Evolutionary conservation across 495 filamentous ascomycete genomes (phyloP).

Genomic region (Tetracladium setigerum): DNA sequence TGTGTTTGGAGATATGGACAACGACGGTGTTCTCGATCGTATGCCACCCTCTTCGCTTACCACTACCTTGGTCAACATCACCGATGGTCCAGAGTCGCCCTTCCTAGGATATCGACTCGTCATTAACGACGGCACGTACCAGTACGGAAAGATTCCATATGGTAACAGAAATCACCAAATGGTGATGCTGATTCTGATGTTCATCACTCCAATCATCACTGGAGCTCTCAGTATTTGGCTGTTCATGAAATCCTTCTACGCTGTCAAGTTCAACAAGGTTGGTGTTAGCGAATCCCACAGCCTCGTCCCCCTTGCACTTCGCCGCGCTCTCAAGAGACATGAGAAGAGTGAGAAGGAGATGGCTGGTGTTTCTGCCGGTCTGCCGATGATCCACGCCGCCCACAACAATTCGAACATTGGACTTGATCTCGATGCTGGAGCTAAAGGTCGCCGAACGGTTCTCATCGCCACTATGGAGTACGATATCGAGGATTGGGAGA

Average conservation of each 20-base stretch:
- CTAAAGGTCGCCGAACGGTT: conserved; percentile 39
- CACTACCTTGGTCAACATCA: conserved; percentile 45
- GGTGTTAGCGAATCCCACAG: conserved; percentile 47
- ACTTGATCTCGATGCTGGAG: background rate
- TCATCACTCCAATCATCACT: conserved; percentile 44
- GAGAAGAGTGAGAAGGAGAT: conserved; percentile 5
- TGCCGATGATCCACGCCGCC: background rate
- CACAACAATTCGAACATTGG: background rate
- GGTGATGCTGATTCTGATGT: conserved; percentile 48
- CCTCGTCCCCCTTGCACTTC: conserved; percentile 30
- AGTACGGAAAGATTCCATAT: conserved; percentile 43
- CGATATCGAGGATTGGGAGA: conserved; percentile 64
- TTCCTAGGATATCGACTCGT: conserved; percentile 49
- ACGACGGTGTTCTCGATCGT: conserved; percentile 65
- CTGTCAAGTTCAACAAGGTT: conserved; percentile 62
- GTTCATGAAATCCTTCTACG: conserved; percentile 61
- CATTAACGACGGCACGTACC: conserved; percentile 47
- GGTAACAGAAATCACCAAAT: conserved; percentile 53
- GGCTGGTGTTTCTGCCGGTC: background rate
- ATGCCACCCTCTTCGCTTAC: conserved; percentile 49
- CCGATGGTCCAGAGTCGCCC: conserved; percentile 43
- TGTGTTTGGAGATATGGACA: conserved; percentile 58
- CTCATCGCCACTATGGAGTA: conserved; percentile 71
- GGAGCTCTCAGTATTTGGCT: conserved; percentile 44
- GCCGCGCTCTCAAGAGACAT: conserved; percentile 18